Evolutionary conservation across 1,139 yeast genomes (phyloP).

Genomic region (Hyphopichia khmerensis): DNA sequence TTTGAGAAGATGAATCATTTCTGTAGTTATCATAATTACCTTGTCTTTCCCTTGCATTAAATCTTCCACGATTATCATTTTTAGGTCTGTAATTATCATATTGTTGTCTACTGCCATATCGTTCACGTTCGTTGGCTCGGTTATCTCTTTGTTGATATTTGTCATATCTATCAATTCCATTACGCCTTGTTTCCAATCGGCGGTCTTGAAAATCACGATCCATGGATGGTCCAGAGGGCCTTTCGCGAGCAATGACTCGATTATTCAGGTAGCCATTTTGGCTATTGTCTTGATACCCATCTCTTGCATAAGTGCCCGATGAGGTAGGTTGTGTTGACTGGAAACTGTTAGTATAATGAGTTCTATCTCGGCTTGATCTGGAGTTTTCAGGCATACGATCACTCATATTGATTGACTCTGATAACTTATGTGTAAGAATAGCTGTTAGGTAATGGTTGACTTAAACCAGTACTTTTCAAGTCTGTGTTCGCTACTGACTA

Average conservation of each 20-base stretch:
- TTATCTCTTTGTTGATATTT: background rate
- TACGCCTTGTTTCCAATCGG: slow-evolving; percentile 2
- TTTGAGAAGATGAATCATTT: background rate
- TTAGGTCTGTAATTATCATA: background rate
- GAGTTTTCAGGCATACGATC: background rate
- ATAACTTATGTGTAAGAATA: too few relatives aligned
- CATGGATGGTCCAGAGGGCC: background rate
- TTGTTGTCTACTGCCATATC: background rate
- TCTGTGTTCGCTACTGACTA: too few relatives aligned
- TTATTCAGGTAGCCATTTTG: background rate
- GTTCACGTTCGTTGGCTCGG: background rate
- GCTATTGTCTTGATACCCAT: background rate
- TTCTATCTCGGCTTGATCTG: background rate
- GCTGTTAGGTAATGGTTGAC: too few relatives aligned
- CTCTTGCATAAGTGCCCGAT: background rate
- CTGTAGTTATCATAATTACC: background rate
- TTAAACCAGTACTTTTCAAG: too few relatives aligned
- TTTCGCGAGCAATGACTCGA: slow-evolving; percentile 1
- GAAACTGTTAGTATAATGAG: background rate
- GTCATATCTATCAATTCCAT: slow-evolving; percentile 2
- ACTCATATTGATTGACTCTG: background rate
- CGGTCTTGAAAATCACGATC: slow-evolving; percentile 3
- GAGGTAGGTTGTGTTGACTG: background rate
- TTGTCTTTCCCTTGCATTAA: background rate
- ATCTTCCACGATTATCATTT: background rate